Percentiles rank a stretch among this genome's conserved stretches.
Evolutionary conservation across 164 flowering plant genomes (phyloP).

Genomic region (Paratinospora sagittata): DNA sequence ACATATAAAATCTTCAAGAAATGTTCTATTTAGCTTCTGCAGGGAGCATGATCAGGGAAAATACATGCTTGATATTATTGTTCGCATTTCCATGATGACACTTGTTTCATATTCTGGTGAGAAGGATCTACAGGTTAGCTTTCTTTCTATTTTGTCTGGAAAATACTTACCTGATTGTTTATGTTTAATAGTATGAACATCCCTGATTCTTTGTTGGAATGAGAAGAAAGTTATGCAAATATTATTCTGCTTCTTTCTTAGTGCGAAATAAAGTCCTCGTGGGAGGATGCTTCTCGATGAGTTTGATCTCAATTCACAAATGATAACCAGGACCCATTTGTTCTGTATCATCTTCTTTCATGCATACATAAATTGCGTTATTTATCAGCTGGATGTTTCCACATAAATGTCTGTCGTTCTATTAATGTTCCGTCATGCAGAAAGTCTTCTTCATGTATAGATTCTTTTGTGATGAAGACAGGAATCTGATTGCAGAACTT

Average conservation of each 20-base stretch:
- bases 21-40: conserved; percentile 44
- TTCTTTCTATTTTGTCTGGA: background rate
- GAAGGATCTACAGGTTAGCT: conserved; percentile 73
- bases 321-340: background rate
- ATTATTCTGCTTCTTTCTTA: background rate
- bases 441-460: too few relatives aligned
- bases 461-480: too few relatives aligned
- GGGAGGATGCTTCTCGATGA: background rate
- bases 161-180: background rate
- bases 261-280: background rate
- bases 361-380: background rate
- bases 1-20: conserved; percentile 31
- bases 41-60: conserved; percentile 73
- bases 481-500: too few relatives aligned
- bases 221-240: background rate
- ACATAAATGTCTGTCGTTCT: too few relatives aligned
- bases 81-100: conserved; percentile 57
- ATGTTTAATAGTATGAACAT: background rate
- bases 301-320: background rate
- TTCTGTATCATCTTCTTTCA: background rate
- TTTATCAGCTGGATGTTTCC: too few relatives aligned
- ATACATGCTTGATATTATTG: conserved; percentile 59
- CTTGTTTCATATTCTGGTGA: conserved; percentile 84
- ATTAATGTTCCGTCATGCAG: too few relatives aligned
- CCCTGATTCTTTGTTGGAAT: background rate